Base-by-base conservation (phyloP, 257 asterid species). In the Scutellaria galericulata region DNA sequence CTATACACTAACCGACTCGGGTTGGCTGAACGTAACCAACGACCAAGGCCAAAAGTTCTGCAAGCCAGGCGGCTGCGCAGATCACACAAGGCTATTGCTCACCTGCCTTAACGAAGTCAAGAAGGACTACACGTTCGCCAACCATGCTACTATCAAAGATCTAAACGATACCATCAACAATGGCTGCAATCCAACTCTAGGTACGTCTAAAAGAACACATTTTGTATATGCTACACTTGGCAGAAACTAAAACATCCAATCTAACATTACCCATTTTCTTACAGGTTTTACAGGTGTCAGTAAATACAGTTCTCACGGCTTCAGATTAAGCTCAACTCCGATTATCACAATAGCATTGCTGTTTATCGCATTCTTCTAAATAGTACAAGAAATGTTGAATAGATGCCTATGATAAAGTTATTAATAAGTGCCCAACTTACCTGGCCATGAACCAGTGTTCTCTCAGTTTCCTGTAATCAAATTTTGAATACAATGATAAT, bases 1-100 rank as follows among this genome's bases (percentile, higher is more conserved):
- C 10, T 73, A 84, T n/a, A 72, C 42, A 7, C 67, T 86, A 44
- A 57, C 10, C 42, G 5, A 52, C 31, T 51, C 75, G 9, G 91
- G 95, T 18, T 86, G 88, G 89, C 75, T 88, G 3, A 86, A 88
- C 52, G 84, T 88, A 5, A 79, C 74, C 45, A n/a, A 59, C 0
- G 77, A 3, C 1, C 82, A 86, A 1, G 84, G 87, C 40, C 71
- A 52, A 11, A 7, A 31, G 7, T 86, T 88, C 68, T 88, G 91
- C 60, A 15, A 8, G 8, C 14, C 11, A 0, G 77, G 76, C 1
- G 88, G 90, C 10, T 88, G 94, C 41, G 85, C 75, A 0, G 82
- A 70, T 3, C 83, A 88, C 77, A 84, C 86, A 0, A 77, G 72
- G 44, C 41, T 22, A 0, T 84, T 86, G 80, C 83, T 88, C 15